Percentiles rank a stretch among this genome's conserved stretches.
These are phyloP conservation scores for Saturnispora diversa DNA, from an alignment of 805 yeast genomes.

Conservation along the genomic window DNA sequence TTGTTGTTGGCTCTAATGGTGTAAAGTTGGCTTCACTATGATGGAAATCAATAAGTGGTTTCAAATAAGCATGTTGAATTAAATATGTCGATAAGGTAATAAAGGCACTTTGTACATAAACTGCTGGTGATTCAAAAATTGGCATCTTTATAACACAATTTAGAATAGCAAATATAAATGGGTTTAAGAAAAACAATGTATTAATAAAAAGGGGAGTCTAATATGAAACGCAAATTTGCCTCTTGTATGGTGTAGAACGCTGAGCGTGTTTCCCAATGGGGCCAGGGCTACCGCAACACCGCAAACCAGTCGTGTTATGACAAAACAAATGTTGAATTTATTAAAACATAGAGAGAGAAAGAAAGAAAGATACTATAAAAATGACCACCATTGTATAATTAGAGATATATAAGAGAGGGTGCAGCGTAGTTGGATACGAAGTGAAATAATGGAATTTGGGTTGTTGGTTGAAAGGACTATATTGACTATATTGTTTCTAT, in stretches of 20 bases:
- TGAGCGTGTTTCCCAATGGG: slow-evolving; percentile 1
- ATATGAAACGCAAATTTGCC: not conserved
- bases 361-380: not conserved
- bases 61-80: slow-evolving; percentile 35
- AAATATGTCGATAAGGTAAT: slow-evolving; percentile 36
- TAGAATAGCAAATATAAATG: not conserved
- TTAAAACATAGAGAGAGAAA: too few species aligned
- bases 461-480: too few species aligned
- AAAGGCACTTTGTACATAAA: slow-evolving; percentile 34
- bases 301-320: too few species aligned
- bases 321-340: slow-evolving; percentile 9
- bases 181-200: not conserved
- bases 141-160: slow-evolving; percentile 26
- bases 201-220: not conserved
- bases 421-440: slow-evolving; percentile 7
- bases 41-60: slow-evolving; percentile 33
- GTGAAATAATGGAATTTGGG: not conserved
- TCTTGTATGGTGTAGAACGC: not conserved
- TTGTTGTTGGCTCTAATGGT: slow-evolving; percentile 37
- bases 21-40: slow-evolving; percentile 34
- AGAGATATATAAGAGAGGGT: not conserved
- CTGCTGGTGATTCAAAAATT: slow-evolving; percentile 41
- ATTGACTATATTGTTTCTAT: not conserved
- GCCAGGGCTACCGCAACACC: not conserved
- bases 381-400: not conserved